phyloP scores from a whole-genome alignment of 495 filamentous ascomycete genomes.

The Talaromyces trachyspermus region DNA sequence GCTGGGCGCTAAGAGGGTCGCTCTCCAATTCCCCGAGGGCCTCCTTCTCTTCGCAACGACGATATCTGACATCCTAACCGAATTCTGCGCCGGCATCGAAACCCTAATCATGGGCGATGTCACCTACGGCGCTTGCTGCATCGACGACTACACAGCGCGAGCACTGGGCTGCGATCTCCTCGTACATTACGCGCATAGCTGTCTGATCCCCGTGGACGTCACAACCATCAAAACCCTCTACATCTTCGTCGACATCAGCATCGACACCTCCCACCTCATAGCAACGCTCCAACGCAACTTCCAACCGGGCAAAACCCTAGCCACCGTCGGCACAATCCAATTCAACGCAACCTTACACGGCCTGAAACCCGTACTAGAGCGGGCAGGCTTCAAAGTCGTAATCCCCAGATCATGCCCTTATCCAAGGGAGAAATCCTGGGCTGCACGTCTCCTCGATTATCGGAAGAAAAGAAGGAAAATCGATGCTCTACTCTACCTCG shows the following conservation, averaged over 20 bases:
- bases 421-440: slow-evolving; percentile 93
- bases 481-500: slow-evolving; percentile 85
- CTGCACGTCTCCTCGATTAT: slow-evolving; percentile 80
- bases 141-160: slow-evolving; percentile 95
- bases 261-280: slow-evolving; percentile 80
- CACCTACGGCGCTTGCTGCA: slow-evolving; percentile 97
- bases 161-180: slow-evolving; percentile 91
- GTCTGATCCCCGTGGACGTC: slow-evolving; percentile 89
- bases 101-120: slow-evolving; percentile 99
- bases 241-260: slow-evolving; percentile 96
- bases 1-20: slow-evolving; percentile 67
- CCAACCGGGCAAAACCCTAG: slow-evolving; percentile 71
- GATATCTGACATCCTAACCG: slow-evolving; percentile 91
- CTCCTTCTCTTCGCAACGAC: slow-evolving; percentile 94
- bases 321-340: slow-evolving; percentile 94
- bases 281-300: slow-evolving; percentile 89
- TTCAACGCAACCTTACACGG: slow-evolving; percentile 96
- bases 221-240: slow-evolving; percentile 95
- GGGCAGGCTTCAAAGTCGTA: slow-evolving; percentile 70
- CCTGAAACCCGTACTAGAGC: slow-evolving; percentile 64
- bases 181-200: slow-evolving; percentile 96
- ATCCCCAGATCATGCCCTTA: slow-evolving; percentile 92
- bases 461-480: slow-evolving; percentile 39
- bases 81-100: slow-evolving; percentile 84
- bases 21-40: slow-evolving; percentile 93